Evolutionary conservation across 331 rosid genomes (phyloP), one percentile per base, ranked within the genome.

Genomic region (Saraca asoca): DNA sequence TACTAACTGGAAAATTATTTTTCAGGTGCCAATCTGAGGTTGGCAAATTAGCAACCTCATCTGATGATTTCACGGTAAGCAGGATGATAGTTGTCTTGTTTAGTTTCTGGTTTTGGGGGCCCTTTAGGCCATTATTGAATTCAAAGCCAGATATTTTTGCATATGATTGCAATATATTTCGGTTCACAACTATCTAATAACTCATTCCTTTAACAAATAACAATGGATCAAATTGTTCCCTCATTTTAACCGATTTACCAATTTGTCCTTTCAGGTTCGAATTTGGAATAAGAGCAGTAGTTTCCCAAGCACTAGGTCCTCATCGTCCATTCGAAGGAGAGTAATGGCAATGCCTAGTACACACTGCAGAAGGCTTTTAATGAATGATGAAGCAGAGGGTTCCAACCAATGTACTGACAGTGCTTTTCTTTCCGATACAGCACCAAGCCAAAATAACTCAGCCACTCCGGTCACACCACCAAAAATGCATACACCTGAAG

Each of bases 51-150:
- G 97, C 95, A 68, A 90, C 97, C 18, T 58, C 87, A 42, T 86
- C 99, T 12, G 99, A 90, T 76, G 99, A 94, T 86, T 83, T 69
- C 79, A 83, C 99, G 41, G 99, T 94, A 81, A 58, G 88, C 52
- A 34, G 39, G 37, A 31, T 31, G 1, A 35, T 61, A 35, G 7
- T 0, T 59, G 10, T 16, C 1, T 33, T 12, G 5, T 46, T 20
- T 62, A 17, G 20, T 48, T 31, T n/a, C 35, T 71, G 8, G 20
- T 33, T 46, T 54, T 7, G 29, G 31, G 29, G 31, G 31, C 3
- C 31, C 12, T 64, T 50, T 20, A 45, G 44, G 34, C 41, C 20
- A n/a, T 41, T 39, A 14, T 53, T 52, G 66, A 37, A 14, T 56
- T 54, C 31, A 55, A 62, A 58, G 2, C 5, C 38, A 54, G 24